Base-by-base conservation (phyloP, 805 yeast genomes). In the Grigorovia jiainica region DNA sequence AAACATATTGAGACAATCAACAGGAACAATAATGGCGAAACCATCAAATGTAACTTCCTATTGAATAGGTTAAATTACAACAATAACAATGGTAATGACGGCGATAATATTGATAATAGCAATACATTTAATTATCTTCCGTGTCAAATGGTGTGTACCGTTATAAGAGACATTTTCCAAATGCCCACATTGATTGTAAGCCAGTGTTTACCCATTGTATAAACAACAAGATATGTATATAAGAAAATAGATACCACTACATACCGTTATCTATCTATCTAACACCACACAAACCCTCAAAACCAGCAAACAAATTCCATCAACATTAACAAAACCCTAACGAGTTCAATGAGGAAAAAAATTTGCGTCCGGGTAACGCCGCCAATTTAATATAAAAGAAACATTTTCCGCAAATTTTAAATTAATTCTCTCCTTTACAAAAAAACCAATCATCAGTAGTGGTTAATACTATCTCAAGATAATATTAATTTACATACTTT, bases 131-230 rank as follows among this genome's bases (percentile, higher is more conserved):
- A 27, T 27, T 27, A 27, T 13, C 11, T 27, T 2, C 31, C 31
- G 6, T 27, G 31, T 27, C 31, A 27, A 27, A 27, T 27, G 34
- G 85, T 85, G 13, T 82, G 92, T 87, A 85, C 95, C 0, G 86
- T 85, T 13, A 82, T 82, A 50, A 66, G 92, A 50, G 95, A 85
- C 62, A 76, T 80, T 38, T 85, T 83, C 62, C 90, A 83, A 60
- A 76, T 85, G 38, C 94, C 95, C 7, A 7, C n/a, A 11, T 13
- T 27, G 31, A 27, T 27, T 10, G 31, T 27, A 7, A 15, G 31
- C 11, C 31, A 27, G 7, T 27, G 31, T 27, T 11, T 27, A 11
- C 31, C 31, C 3, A 27, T 27, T 13, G n/a, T 27, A 27, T 27
- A 27, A 13, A n/a, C n/a, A n/a, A n/a, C n/a, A n/a, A n/a, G n/a